Base-by-base conservation (phyloP, 257 asterid genomes). In the Nicotiana attenuata region DNA sequence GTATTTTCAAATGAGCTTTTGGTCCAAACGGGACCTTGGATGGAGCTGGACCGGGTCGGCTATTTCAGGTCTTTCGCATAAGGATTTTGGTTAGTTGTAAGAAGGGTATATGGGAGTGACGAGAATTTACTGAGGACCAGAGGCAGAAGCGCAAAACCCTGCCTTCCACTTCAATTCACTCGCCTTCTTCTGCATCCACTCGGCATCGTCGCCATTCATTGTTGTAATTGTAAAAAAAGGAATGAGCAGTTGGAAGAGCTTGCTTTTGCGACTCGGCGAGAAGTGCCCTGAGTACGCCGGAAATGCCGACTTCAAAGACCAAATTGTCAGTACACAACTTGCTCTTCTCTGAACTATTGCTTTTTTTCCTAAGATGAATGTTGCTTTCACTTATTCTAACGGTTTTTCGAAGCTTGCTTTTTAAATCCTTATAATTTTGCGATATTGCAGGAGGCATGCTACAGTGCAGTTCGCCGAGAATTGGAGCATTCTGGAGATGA, bases 261-360 rank as follows among this genome's bases (percentile, higher is more conserved):
- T 94, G 83, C 85, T 96, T 80, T 92, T 96, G 67, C 98, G 99
- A 52, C 84, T 96, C 55, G 99, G 98, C n/a, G 99, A 96, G 81
- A 96, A 93, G 67, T 89, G 92, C 91, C 60, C 97, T 2, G 99
- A 96, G 86, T 96, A 94, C 85, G 98, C 97, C 55, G 97, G 94
- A 8, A 92, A 86, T 64, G 87, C 85, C 26, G 98, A 96, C 78
- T 86, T 88, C 91, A 96, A 90, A 84, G 99, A 96, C 84, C 99
- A 96, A 84, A 86, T 96, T 69, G 99, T 96, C 16, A 84, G 93
- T 88, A n/a, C 31, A 28, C 8, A 19, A 2, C 47, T 41, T 2
- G 11, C 47, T n/a, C n/a, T n/a, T n/a, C n/a, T n/a, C n/a, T n/a
- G n/a, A n/a, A n/a, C n/a, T n/a, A n/a, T n/a, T n/a, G 24, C 29